Base-by-base conservation (phyloP, 441 rosid species). In the Pelargonium australe region DNA sequence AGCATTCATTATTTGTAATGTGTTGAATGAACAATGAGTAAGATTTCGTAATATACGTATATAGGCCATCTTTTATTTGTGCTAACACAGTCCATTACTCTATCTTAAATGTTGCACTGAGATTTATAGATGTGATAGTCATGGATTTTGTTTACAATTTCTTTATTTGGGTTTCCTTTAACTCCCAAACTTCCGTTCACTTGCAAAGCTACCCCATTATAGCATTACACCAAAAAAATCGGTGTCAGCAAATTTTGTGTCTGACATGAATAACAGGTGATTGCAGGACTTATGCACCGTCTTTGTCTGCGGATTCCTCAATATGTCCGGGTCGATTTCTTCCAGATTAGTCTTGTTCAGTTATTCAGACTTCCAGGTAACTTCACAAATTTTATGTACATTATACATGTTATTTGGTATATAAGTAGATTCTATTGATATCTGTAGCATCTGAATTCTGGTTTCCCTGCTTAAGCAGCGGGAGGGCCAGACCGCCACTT, bases 271-370 rank as follows among this genome's bases (percentile, higher is more conserved):
- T 16, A 55, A 19, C 57, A 71, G 68, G 69, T 71, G 9, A 65
- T 71, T 17, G 57, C 57, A 16, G 68, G 73, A 41, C 20, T 51
- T 13, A 64, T 70, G 49, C 63, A 37, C 19, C 49, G 16, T 20
- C 69, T 71, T 53, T 41, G 53, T 51, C 64, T 71, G 5, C 28
- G 19, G 64, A 71, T 70, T 64, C 64, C 73, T 64, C 68, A 63
- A 12, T 64, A 53, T 19, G 64, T 64, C 16, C 28, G 63, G 51
- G 68, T 70, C 64, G 73, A 70, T 61, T 43, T 14, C 53, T 7
- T 70, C 63, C 73, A 63, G 37, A 64, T 70, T 19, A 64, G 51
- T 64, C 63, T 70, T 70, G 13, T 9, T 70, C 64, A 51, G 20
- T 70, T 51, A 40, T 51, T 12, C 41, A 40, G 73, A 20, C 37